Conservation (phyloP, 2,329 filamentous ascomycete species). For the Diplodia mutila region DNA sequence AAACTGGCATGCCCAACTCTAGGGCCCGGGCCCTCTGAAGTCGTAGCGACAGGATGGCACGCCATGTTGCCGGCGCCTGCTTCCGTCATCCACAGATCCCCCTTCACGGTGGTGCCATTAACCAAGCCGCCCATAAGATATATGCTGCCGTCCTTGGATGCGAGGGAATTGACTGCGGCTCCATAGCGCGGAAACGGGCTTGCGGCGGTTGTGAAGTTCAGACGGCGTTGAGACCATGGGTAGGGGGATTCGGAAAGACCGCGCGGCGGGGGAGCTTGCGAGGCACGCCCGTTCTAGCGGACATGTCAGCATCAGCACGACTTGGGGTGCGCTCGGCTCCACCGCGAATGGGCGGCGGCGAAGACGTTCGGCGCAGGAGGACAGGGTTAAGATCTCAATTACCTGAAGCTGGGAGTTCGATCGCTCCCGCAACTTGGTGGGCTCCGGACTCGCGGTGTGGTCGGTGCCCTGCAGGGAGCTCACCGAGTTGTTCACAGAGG, state of each 20-base stretch:
- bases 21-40: conserved; percentile 90
- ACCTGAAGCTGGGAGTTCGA: conserved; percentile 61
- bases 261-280: conserved; percentile 40
- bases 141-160: conserved; percentile 95
- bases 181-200: conserved; percentile 97
- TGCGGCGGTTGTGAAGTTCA: conserved; percentile 82
- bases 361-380: conserved; percentile 8
- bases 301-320: conserved; percentile 22
- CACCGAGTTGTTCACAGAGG: conserved; percentile 67
- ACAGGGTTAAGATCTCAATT: conserved; percentile 32
- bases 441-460: conserved; percentile 65
- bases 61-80: conserved; percentile 79
- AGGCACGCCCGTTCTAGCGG: conserved; percentile 23
- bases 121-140: conserved; percentile 98
- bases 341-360: conserved; percentile 13
- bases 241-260: conserved; percentile 77
- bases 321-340: neutral
- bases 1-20: conserved; percentile 93
- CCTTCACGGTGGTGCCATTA: conserved; percentile 92
- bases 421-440: conserved; percentile 62
- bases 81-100: conserved; percentile 97
- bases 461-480: conserved; percentile 68
- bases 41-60: conserved; percentile 89
- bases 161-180: conserved; percentile 87
- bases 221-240: conserved; percentile 88